Evolutionary conservation across 169 alveolate genomes (phyloP).

Genomic region (Cryptosporidium ubiquitum): DNA sequence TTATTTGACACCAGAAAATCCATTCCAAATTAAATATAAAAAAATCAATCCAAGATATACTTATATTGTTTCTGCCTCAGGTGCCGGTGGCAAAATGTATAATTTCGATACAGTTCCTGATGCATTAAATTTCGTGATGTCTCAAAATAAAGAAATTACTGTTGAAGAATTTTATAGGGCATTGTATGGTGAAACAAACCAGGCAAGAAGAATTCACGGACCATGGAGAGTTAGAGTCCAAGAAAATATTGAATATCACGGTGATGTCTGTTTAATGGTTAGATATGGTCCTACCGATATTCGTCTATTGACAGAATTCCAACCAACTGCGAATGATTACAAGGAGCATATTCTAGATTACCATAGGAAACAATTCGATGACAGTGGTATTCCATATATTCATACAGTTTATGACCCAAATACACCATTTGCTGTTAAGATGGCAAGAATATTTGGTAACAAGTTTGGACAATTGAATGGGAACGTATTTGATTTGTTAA

Average conservation of each 20-base stretch:
- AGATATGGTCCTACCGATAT: slow-evolving; percentile 73
- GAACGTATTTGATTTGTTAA: slow-evolving; percentile 41
- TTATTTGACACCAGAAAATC: slow-evolving; percentile 70
- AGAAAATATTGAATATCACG: slow-evolving; percentile 68
- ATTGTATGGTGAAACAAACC: slow-evolving; percentile 66
- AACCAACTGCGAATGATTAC: slow-evolving; percentile 69
- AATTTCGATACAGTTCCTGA: slow-evolving; percentile 61
- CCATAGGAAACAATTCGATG: slow-evolving; percentile 72
- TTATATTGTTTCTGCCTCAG: slow-evolving; percentile 66
- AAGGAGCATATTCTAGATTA: slow-evolving; percentile 68
- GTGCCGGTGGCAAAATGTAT: slow-evolving; percentile 69
- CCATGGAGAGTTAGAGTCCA: slow-evolving; percentile 74
- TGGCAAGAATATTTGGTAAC: slow-evolving; percentile 63
- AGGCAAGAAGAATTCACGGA: slow-evolving; percentile 72
- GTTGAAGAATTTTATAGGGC: slow-evolving; percentile 69
- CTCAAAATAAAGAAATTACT: slow-evolving; percentile 59
- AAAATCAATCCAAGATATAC: slow-evolving; percentile 55
- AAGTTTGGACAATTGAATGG: slow-evolving; percentile 58
- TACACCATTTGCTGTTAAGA: slow-evolving; percentile 59
- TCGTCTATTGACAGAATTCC: slow-evolving; percentile 67
- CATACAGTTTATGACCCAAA: slow-evolving; percentile 69
- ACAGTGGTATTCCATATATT: slow-evolving; percentile 73
- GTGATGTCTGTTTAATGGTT: slow-evolving; percentile 53
- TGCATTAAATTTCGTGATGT: slow-evolving; percentile 39
- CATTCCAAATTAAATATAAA: slow-evolving; percentile 66